A percentile compares a stretch with the other conserved stretches of the same genome.
phyloP scores from a whole-genome alignment of 139 green algal species.

The Prasinococcaceae sp. region DNA sequence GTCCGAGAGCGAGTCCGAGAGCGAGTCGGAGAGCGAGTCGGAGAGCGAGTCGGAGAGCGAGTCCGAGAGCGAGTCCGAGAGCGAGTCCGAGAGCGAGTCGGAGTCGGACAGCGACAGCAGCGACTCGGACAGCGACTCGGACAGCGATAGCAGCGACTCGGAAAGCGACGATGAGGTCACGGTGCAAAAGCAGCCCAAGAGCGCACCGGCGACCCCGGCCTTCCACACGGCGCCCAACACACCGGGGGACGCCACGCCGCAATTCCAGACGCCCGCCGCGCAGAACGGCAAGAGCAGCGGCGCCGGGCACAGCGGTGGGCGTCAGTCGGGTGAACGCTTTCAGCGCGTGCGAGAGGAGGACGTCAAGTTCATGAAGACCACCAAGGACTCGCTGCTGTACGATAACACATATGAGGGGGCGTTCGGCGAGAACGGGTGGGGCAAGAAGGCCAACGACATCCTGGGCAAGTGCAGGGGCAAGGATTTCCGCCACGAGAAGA shows the following conservation, averaged over 20 bases:
- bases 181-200: neutral
- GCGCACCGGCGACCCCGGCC: no score
- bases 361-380: no score
- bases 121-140: neutral
- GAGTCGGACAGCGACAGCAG: neutral
- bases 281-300: no score
- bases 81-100: neutral
- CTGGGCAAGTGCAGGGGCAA: constrained; percentile 57
- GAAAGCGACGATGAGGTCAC: neutral
- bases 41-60: neutral
- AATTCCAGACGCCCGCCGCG: no score
- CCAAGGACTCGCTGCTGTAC: constrained; percentile 1
- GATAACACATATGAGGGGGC: constrained; percentile 47
- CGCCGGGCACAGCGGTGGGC: no score
- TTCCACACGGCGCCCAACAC: no score
- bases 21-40: neutral
- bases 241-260: no score
- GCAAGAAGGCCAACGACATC: constrained; percentile 79
- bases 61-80: neutral
- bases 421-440: constrained; percentile 64
- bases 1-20: neutral
- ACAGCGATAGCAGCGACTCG: neutral
- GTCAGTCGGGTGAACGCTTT: no score
- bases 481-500: constrained; percentile 98
- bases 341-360: no score